phyloP scores from a whole-genome alignment of 2,329 filamentous ascomycete species.

The Neofusicoccum sp. region DNA sequence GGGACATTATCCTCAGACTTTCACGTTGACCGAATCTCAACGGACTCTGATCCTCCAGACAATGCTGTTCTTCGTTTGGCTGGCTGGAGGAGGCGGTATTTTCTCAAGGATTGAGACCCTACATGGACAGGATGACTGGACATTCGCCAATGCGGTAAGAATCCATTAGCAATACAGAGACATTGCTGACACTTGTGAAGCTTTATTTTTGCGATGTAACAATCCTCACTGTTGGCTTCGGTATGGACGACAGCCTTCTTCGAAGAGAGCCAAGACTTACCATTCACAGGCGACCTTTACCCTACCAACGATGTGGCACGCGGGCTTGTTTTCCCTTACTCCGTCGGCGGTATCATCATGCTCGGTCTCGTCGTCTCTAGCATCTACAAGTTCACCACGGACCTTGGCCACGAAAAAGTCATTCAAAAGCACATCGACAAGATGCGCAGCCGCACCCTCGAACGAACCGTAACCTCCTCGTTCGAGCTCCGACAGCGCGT shows the following conservation, averaged over 20 bases:
- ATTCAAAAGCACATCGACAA: constrained; percentile 58
- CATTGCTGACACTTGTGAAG: constrained; percentile 11
- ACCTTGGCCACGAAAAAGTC: constrained; percentile 62
- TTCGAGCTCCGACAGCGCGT: constrained; percentile 45
- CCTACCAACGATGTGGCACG: constrained; percentile 57
- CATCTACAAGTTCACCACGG: constrained; percentile 65
- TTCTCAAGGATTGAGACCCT: constrained; percentile 65
- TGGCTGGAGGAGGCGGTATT: constrained; percentile 72
- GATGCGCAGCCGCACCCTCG: constrained; percentile 53
- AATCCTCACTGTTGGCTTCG: constrained; percentile 41
- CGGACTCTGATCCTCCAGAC: constrained; percentile 88
- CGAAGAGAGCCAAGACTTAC: not conserved
- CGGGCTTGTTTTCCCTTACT: constrained; percentile 77
- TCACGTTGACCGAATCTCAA: constrained; percentile 74
- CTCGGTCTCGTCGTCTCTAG: constrained; percentile 80
- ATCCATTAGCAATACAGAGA: constrained; percentile 8
- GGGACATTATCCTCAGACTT: constrained; percentile 75
- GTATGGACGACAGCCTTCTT: not conserved
- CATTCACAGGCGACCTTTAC: constrained; percentile 50
- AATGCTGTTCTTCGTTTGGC: constrained; percentile 78
- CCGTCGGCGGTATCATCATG: constrained; percentile 78
- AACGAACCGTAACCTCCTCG: constrained; percentile 54
- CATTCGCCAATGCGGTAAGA: constrained; percentile 64
- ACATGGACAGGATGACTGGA: constrained; percentile 54
- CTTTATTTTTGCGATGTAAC: constrained; percentile 47